phyloP scores from a whole-genome alignment of 1,139 yeast genomes.

The Wickerhamomyces sp. region DNA sequence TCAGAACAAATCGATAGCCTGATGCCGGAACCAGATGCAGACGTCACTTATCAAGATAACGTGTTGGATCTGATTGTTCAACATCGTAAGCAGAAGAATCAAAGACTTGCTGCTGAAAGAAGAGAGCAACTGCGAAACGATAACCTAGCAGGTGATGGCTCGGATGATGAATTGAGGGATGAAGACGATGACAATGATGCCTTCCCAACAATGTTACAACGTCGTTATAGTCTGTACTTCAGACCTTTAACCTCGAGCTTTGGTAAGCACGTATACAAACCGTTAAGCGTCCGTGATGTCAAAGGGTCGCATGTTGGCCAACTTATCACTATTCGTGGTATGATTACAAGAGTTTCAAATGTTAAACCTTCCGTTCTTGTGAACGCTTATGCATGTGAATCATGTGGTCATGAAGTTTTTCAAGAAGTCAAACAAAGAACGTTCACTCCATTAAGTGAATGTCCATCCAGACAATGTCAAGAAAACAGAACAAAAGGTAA shows the following conservation, averaged over 20 bases:
- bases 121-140: slow-evolving; percentile 40
- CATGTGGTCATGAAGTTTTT: slow-evolving; percentile 94
- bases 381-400: slow-evolving; percentile 95
- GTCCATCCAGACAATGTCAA: slow-evolving; percentile 76
- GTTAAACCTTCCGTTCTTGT: slow-evolving; percentile 91
- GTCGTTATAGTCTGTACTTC: slow-evolving; percentile 85
- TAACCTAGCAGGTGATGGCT: slow-evolving; percentile 26
- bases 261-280: slow-evolving; percentile 34
- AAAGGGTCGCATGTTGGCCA: slow-evolving; percentile 82
- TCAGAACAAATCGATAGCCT: slow-evolving; percentile 69
- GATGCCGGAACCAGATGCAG: slow-evolving; percentile 79
- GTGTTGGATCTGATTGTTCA: slow-evolving; percentile 90
- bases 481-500: slow-evolving; percentile 84
- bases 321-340: slow-evolving; percentile 86
- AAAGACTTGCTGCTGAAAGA: slow-evolving; percentile 63
- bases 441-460: slow-evolving; percentile 80
- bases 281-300: slow-evolving; percentile 85
- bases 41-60: slow-evolving; percentile 76
- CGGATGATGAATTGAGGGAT: slow-evolving; percentile 25
- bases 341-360: slow-evolving; percentile 91
- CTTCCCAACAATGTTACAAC: slow-evolving; percentile 81
- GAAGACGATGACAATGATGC: slow-evolving; percentile 41
- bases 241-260: slow-evolving; percentile 53
- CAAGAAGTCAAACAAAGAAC: slow-evolving; percentile 87
- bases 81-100: slow-evolving; percentile 81